Evolutionary conservation across 495 filamentous ascomycete genomes (phyloP).

Genomic region (Parmelia sp.): DNA sequence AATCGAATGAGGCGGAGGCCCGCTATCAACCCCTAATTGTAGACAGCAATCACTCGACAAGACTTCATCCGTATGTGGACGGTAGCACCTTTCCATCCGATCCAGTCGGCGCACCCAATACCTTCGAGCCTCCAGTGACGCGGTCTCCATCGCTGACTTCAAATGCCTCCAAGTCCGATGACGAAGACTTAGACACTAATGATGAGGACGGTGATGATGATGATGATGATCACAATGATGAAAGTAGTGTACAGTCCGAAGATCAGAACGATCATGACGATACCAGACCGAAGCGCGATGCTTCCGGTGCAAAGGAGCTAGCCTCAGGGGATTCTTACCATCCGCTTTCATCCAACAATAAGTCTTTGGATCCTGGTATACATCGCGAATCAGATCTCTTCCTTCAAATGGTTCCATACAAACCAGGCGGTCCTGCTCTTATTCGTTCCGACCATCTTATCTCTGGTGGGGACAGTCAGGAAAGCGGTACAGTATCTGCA

Average conservation of each 20-base stretch:
- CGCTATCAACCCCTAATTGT: not conserved
- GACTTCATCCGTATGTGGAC: not conserved
- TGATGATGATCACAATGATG: not conserved
- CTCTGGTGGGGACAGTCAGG: not conserved
- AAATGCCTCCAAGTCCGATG: not conserved
- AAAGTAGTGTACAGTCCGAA: not conserved
- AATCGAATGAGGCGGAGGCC: not conserved
- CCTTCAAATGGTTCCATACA: slow-evolving; percentile 4
- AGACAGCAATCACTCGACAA: not conserved
- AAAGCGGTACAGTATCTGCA: not conserved
- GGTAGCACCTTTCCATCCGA: not conserved
- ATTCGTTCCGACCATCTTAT: not conserved
- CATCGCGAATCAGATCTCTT: not conserved
- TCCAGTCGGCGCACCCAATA: not conserved
- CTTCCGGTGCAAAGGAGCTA: not conserved
- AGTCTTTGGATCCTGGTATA: not conserved
- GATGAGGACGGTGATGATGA: not conserved
- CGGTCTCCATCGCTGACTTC: slow-evolving; percentile 1
- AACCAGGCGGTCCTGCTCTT: not conserved
- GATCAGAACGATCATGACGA: not conserved
- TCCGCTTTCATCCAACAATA: not conserved
- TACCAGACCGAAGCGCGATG: not conserved
- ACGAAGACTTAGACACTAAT: not conserved
- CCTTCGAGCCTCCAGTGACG: not conserved
- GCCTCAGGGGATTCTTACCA: not conserved